phyloP scores from a whole-genome alignment of 208 protist genomes.

The Acanthamoeba royreba region DNA sequence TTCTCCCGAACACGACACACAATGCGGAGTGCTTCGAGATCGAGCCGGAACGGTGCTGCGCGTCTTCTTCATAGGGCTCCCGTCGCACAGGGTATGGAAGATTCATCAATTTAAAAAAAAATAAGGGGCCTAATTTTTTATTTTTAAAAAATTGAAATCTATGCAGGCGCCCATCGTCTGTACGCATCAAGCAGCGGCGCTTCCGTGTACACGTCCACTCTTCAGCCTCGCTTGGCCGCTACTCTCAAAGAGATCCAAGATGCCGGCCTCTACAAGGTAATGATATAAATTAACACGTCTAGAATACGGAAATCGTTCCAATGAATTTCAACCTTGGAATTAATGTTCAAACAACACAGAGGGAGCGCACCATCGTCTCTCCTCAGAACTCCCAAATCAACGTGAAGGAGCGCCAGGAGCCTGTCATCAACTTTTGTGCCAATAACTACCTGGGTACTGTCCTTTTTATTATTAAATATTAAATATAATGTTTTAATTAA shows the following conservation, averaged over 20 bases:
- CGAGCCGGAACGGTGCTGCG: no score
- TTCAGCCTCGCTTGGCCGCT: background rate
- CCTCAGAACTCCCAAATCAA: conserved; percentile 74
- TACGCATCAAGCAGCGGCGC: background rate
- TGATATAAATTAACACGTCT: no score
- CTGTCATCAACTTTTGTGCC: conserved; percentile 88
- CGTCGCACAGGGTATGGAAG: no score
- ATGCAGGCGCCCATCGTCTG: background rate
- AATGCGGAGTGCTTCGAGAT: no score
- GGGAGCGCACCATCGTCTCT: conserved; percentile 82
- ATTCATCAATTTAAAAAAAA: no score
- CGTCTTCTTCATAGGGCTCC: no score
- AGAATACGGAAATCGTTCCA: no score
- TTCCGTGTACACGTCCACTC: background rate
- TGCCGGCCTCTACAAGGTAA: conserved; percentile 9
- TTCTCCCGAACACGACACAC: no score
- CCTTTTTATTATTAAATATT: no score
- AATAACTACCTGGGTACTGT: conserved; percentile 89
- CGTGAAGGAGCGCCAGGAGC: conserved; percentile 55
- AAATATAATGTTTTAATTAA: no score
- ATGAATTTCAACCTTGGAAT: background rate
- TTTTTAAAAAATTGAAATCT: background rate
- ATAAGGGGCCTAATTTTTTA: no score
- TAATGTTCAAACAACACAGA: conserved; percentile 56
- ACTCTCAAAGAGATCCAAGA: background rate